Evolutionary conservation across 2,329 filamentous ascomycete species (phyloP).

Genomic region (Claviceps fusiformis): DNA sequence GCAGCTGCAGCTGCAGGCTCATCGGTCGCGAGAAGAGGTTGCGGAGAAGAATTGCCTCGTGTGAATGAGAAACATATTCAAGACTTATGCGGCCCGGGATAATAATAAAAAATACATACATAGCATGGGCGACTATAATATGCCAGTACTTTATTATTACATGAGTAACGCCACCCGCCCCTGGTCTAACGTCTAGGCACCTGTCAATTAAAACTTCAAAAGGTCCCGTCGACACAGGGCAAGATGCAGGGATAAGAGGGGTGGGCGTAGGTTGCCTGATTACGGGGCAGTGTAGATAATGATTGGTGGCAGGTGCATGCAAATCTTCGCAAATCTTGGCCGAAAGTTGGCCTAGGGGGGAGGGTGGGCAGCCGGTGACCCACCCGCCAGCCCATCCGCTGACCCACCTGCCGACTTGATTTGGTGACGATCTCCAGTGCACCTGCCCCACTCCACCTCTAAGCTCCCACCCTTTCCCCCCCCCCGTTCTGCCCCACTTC

Average conservation of each 20-base stretch:
- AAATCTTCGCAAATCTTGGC: constrained; percentile 2
- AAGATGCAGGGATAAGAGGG: too few relatives aligned
- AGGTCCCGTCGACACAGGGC: neutral
- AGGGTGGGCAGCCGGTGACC: neutral
- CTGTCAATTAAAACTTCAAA: neutral
- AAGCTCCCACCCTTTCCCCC: too few relatives aligned
- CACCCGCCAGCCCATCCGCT: neutral
- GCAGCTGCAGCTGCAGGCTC: neutral
- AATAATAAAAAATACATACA: too few relatives aligned
- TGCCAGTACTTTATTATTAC: neutral
- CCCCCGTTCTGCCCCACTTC: too few relatives aligned
- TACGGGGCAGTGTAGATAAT: neutral
- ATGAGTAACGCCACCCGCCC: neutral
- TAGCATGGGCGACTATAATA: neutral
- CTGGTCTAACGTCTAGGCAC: neutral
- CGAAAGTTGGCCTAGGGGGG: constrained; percentile 3
- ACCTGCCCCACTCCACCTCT: neutral
- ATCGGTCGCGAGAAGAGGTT: neutral
- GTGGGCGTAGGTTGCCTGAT: neutral
- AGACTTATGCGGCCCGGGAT: neutral
- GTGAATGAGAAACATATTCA: neutral
- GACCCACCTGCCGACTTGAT: constrained; percentile 1
- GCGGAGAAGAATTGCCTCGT: neutral
- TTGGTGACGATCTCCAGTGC: constrained; percentile 3
- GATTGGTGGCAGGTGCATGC: constrained; percentile 3